Evolutionary conservation across 345 rosid genomes (phyloP), one percentile per base, ranked within the genome.

Genomic region (Balakata baccata): DNA sequence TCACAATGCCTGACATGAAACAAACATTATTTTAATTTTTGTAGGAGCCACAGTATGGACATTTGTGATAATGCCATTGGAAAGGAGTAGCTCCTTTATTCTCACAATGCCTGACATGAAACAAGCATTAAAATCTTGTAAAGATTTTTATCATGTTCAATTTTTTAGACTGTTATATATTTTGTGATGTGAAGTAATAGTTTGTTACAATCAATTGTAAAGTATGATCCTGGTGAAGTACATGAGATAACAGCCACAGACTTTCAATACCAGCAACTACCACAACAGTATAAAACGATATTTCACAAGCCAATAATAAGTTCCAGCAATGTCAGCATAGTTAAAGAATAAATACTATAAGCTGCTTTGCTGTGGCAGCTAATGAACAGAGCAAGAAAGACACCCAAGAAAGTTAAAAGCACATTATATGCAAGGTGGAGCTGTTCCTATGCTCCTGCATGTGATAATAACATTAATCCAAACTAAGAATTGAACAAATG

Each of bases 21-120:
- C n/a, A n/a, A n/a, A n/a, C n/a, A n/a, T n/a, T n/a, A n/a, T n/a
- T n/a, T n/a, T n/a, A n/a, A n/a, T n/a, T 90, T 82, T 90, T 90
- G 84, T 86, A 88, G 7, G 90, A 90, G 69, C 88, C 85, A 72
- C 89, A 87, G 52, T 20, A 66, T 17, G 85, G 73, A 75, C 96
- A 88, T 69, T 90, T 88, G 86, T 83, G 90, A 77, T 88, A 79
- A 52, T 82, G 81, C 91, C 93, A 90, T 54, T 86, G 96, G 84
- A 85, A 88, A 66, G 81, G 76, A 77, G 91, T 87, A 64, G 68
- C 51, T 66, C 91, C 91, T 74, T 75, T 90, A 23, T 16, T 29
- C 64, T 59, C 3, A 25, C 10, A 22, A 9, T n/a, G n/a, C n/a
- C n/a, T n/a, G n/a, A n/a, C n/a, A n/a, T n/a, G n/a, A n/a, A n/a